Evolutionary conservation across 371 early-diverging fungal species (phyloP).

Genomic region (Rhizomucor pusillus): DNA sequence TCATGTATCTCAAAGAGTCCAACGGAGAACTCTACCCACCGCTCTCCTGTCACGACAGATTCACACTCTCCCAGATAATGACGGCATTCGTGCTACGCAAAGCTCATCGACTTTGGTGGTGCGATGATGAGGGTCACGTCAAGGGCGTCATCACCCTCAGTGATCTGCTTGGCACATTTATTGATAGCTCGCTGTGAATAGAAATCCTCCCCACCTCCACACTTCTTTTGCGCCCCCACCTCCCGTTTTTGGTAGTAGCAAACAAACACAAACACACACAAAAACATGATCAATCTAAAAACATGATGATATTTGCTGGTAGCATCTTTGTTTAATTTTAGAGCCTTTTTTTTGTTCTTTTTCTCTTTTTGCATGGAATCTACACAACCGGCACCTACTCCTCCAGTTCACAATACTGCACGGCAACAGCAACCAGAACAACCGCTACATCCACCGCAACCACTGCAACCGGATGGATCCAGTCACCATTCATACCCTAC

Average conservation of each 20-base stretch:
- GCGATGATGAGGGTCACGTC: slow-evolving; percentile 47
- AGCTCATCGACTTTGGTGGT: slow-evolving; percentile 57
- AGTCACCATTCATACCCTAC: not conserved
- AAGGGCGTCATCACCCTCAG: slow-evolving; percentile 50
- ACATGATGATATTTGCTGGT: no score
- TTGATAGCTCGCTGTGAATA: slow-evolving; percentile 5
- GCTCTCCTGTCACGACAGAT: slow-evolving; percentile 52
- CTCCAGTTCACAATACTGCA: not conserved
- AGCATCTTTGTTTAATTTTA: no score
- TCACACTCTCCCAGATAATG: slow-evolving; percentile 59
- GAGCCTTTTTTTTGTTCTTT: slow-evolving; percentile 1
- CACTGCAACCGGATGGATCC: not conserved
- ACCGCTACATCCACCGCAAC: no score
- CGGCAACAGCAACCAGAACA: slow-evolving; percentile 4
- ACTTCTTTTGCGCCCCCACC: not conserved
- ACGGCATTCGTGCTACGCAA: slow-evolving; percentile 52
- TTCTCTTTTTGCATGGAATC: not conserved
- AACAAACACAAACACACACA: not conserved
- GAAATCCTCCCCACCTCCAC: not conserved
- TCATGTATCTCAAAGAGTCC: slow-evolving; percentile 42
- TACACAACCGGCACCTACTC: not conserved
- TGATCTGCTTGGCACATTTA: slow-evolving; percentile 20
- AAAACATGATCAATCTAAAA: not conserved
- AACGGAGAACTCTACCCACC: slow-evolving; percentile 49
- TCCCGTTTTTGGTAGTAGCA: no score